Base-by-base conservation (phyloP, 495 filamentous ascomycete species). In the Penicillium paxilli region DNA sequence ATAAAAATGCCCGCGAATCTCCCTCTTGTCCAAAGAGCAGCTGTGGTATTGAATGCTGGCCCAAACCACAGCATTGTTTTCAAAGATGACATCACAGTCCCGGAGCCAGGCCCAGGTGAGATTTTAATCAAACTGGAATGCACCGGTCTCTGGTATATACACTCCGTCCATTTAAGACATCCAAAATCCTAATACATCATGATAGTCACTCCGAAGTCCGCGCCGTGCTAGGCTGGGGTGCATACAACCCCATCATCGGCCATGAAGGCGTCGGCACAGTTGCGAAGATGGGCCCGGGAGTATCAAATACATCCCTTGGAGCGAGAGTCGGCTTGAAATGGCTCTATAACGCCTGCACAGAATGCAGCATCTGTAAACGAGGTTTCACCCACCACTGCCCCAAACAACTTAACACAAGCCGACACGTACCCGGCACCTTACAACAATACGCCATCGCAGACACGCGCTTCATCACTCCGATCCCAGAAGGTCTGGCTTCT, bases 301-400 rank as follows among this genome's bases (percentile, higher is more conserved):
- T 67, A 21, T 48, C 58, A 5, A 33, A 57, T 12, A 49, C 51
- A 1, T 51, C 68, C 12, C 38, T 75, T 1, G 59, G 60, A 9
- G 28, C 67, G 24, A 67, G 72, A 1, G 72, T 70, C 1, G 72
- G 72, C 1, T 52, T 75, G 20, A 75, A 75, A 57, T 75, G 71
- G 72, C 54, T 75, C 8, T 67, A 66, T 16, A 68, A 60, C 20
- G 64, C 69, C 10, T 75, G 72, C 42, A 58, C 49, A 3, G 42
- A 66, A 44, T 75, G 70, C 50, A 78, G 75, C 2, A 67, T 68
- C 44, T 74, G 71, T 35, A 49, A 54, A 9, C 47, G 53, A 5
- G 65, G 67, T 1, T 56, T 64, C 20, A 48, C 44, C 14, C 58
- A 72, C 4, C 48, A 71, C 42, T 75, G 70, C 23, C 44, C 63